A percentile compares a stretch with the other conserved stretches of the same genome.
Evolutionary conservation across 371 early-diverging fungal species (phyloP).

Genomic region (Lichtheimia hyalospora): DNA sequence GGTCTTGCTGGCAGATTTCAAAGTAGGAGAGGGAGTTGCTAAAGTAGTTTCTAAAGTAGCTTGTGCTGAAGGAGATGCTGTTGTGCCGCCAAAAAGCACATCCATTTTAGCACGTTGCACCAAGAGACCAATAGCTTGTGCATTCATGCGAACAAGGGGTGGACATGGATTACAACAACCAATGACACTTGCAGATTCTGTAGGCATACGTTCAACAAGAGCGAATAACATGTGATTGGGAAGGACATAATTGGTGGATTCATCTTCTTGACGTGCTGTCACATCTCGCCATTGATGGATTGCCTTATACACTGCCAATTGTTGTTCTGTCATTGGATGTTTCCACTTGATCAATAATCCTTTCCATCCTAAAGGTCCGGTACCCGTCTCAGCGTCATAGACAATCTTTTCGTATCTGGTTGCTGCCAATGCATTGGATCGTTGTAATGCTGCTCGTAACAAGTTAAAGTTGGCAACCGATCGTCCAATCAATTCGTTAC

Average conservation of each 20-base stretch:
- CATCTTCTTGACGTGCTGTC: constrained; percentile 90
- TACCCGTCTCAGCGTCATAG: constrained; percentile 77
- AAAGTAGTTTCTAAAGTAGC: not conserved
- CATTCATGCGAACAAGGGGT: constrained; percentile 81
- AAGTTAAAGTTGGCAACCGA: constrained; percentile 64
- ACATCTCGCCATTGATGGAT: constrained; percentile 93
- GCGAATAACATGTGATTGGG: constrained; percentile 89
- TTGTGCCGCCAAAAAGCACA: constrained; percentile 22
- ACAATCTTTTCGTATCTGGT: constrained; percentile 73
- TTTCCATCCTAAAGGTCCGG: constrained; percentile 80
- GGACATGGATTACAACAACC: constrained; percentile 85
- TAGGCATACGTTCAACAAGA: constrained; percentile 79
- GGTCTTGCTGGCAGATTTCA: constrained; percentile 5
- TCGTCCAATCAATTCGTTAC: constrained; percentile 72
- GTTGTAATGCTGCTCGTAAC: constrained; percentile 63
- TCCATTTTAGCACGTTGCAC: constrained; percentile 58
- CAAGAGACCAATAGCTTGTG: constrained; percentile 70
- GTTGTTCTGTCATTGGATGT: constrained; percentile 57
- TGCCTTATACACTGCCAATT: constrained; percentile 80
- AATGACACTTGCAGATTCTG: constrained; percentile 65
- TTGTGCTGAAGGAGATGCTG: constrained; percentile 14
- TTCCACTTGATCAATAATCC: constrained; percentile 64
- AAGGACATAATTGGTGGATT: constrained; percentile 84
- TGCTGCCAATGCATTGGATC: constrained; percentile 71
- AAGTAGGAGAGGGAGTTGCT: not conserved